These are phyloP conservation scores for Cyberlindnera maclurae DNA, from an alignment of 805 yeast genomes.

Conservation along the genomic window DNA sequence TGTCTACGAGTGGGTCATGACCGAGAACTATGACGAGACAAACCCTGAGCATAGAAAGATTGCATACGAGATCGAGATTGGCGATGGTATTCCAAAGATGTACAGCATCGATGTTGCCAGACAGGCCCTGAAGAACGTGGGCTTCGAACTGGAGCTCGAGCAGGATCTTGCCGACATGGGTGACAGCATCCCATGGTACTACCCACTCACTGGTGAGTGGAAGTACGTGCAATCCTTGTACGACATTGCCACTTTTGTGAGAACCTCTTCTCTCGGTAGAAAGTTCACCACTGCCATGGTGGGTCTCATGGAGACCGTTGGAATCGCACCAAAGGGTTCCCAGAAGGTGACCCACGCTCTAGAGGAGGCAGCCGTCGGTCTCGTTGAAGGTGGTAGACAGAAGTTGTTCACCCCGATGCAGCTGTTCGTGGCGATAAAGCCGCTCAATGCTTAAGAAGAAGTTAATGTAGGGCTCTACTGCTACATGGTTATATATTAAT, in stretches of 20 bases:
- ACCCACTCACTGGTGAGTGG: conserved; percentile 94
- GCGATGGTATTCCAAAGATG: conserved; percentile 99
- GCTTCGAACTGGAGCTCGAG: conserved; percentile 72
- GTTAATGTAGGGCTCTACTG: neutral
- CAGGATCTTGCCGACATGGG: conserved; percentile 76
- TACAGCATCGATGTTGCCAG: conserved; percentile 78
- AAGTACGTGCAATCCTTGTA: conserved; percentile 71
- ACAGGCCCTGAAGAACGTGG: conserved; percentile 77
- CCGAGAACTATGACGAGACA: conserved; percentile 81
- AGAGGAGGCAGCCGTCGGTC: conserved; percentile 94
- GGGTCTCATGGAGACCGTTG: conserved; percentile 73
- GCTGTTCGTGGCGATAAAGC: conserved; percentile 86
- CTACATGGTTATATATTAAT: neutral
- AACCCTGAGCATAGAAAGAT: conserved; percentile 88
- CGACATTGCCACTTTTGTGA: conserved; percentile 77
- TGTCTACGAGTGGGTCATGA: conserved; percentile 99
- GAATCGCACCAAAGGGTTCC: conserved; percentile 90
- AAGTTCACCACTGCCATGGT: conserved; percentile 73
- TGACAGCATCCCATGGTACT: conserved; percentile 94
- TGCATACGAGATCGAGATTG: conserved; percentile 95
- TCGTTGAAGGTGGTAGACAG: conserved; percentile 87
- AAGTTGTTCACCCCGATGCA: conserved; percentile 96
- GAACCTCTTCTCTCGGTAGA: conserved; percentile 87
- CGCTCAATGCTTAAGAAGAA: conserved; percentile 30
- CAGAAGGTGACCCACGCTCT: conserved; percentile 84